Conservation (phyloP, 1,139 yeast species). For the Hemisphaericaspora xylofermentans region DNA sequence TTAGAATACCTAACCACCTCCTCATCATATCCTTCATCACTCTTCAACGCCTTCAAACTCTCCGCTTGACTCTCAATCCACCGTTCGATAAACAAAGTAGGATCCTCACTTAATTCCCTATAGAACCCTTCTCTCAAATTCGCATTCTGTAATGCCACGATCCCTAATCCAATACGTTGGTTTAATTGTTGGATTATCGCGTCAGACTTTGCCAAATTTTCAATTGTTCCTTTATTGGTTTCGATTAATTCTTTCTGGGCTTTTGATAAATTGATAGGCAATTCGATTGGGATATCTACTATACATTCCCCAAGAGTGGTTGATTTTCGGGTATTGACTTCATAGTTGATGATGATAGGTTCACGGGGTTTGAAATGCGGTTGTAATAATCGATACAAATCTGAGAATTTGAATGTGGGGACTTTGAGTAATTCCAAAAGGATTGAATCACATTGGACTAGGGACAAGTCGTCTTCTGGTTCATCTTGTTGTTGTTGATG, state of each 20-base stretch:
- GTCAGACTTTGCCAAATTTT: constrained; percentile 43
- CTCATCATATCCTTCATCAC: constrained; percentile 89
- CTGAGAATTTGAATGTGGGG: constrained; percentile 62
- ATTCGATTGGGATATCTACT: constrained; percentile 69
- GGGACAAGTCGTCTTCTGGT: constrained; percentile 37
- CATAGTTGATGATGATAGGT: constrained; percentile 76
- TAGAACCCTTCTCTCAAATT: constrained; percentile 56
- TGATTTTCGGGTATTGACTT: constrained; percentile 70
- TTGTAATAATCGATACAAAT: constrained; percentile 65
- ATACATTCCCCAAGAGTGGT: constrained; percentile 80
- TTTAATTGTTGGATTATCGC: constrained; percentile 56
- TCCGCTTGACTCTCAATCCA: constrained; percentile 77
- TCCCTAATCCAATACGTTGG: constrained; percentile 57
- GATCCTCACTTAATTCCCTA: constrained; percentile 69
- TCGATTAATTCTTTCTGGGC: constrained; percentile 41
- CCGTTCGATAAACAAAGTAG: constrained; percentile 68
- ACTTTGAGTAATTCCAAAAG: constrained; percentile 57
- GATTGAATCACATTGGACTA: constrained; percentile 66
- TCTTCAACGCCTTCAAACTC: constrained; percentile 71
- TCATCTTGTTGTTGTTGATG: constrained; percentile 24
- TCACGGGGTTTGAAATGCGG: constrained; percentile 67
- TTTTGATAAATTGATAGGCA: constrained; percentile 46
- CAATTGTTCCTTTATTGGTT: constrained; percentile 39
- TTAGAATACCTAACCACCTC: constrained; percentile 83
- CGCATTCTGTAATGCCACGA: constrained; percentile 65